Evolutionary conservation across 2,329 filamentous ascomycete genomes (phyloP), one percentile per base, ranked within the genome.

Genomic region (Aspergillus ochraceus): DNA sequence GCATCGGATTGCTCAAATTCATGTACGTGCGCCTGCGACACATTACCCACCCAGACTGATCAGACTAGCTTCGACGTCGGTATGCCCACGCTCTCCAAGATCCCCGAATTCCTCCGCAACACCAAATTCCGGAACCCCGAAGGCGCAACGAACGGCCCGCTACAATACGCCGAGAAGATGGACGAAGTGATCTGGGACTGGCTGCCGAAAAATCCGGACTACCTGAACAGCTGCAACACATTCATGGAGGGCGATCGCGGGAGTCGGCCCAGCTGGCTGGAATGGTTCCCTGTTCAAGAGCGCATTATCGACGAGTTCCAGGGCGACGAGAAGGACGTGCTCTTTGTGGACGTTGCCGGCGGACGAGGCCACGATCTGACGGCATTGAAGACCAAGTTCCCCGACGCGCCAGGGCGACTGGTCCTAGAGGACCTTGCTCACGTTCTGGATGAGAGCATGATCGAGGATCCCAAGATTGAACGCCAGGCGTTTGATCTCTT

Each of bases 321-420:
- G 60, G 1, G 52, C 0, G 62, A 59, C 2, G 49, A 63, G 39
- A 62, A 57, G 5, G 63, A 64, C 50, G 65, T 73, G 4, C 68
- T 71, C 12, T 64, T 79, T 6, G 76, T 79, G 39, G 77, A 79
- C 46, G 61, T 80, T 3, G 77, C 76, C 45, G 77, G 78, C 6
- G 74, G 73, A 51, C 72, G 70, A 6, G 77, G 76, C 1, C 70
- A 75, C 20, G 76, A 79, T 59, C 64, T 76, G 9, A 65, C 66
- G 2, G 68, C 68, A 24, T 65, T 79, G 9, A 64, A 72, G 4
- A 56, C 61, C 17, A 67, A 65, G 10, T 71, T 74, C 50, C 77
- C 77, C 0, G 65, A 73, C 1, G 59, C 74, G 11, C 73, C 71
- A 12, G 70, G 72, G 1, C 68, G 67, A 2, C 55, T 79, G 0